Evolutionary conservation across 225 moss, liverwort and hornwort genomes (phyloP), one percentile per base, ranked within the genome.

Genomic region (Pseudoscleropodium purum): DNA sequence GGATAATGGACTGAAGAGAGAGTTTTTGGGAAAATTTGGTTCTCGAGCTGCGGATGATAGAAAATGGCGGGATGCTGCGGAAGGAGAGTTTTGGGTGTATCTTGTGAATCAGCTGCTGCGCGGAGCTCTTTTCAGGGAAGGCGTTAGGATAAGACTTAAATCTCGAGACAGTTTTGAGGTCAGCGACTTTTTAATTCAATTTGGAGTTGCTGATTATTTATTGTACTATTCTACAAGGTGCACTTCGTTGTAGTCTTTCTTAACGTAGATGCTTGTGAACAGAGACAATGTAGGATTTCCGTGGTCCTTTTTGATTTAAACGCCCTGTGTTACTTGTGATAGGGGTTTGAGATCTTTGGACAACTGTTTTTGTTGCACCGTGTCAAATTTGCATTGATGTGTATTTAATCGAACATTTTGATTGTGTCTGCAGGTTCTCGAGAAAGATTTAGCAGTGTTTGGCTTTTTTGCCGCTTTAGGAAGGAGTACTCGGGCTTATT

Each of bases 391-490:
- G 6, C 61, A 27, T 31, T 12, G 49, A 54, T 70, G 52, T 80
- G 62, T 81, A 39, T 68, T 62, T 68, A 57, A 77, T 84, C 45
- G 77, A 72, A 86, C n/a, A 51, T 90, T 72, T 88, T 76, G 81
- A 78, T 89, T 78, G 79, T 81, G 63, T 41, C 60, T 92, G 77
- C 91, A 95, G 95, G 92, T 93, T 77, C 93, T 94, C 59, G 95
- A 94, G 92, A 94, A 90, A 87, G 95, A 95, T 92, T 91, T 95
- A 90, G 94, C 95, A 81, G 90, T 95, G 36, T 95, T 95, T 66
- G 95, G 95, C 47, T 95, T 95, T 92, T 95, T 95, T 82, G 94
- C 95, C 77, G 70, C 84, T 90, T 92, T 95, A 92, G 95, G 94
- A 88, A 94, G 94, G 89, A 94, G 93, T 67, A 95, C 95, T 85